Conservation (phyloP, 2,329 filamentous ascomycete species). For the Ilyonectria mors-panacis region DNA sequence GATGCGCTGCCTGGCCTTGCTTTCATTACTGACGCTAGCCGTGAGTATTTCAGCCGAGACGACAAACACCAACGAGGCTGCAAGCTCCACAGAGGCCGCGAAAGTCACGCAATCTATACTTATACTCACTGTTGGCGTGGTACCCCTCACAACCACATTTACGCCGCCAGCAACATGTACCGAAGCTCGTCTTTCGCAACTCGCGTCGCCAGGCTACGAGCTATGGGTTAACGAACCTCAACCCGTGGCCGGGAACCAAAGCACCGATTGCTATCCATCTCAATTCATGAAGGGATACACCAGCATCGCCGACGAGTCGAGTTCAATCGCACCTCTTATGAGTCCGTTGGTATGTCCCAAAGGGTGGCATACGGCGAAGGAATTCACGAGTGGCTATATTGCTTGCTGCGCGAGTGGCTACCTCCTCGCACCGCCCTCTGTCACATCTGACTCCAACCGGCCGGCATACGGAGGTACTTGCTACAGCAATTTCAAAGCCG, state of each 20-base stretch:
- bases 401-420: slow-evolving; percentile 12
- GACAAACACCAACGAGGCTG: not conserved
- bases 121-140: not conserved
- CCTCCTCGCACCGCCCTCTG: not conserved
- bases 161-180: slow-evolving; percentile 5
- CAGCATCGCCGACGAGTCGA: not conserved
- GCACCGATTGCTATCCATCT: slow-evolving; percentile 8
- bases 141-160: slow-evolving; percentile 16
- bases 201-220: slow-evolving; percentile 1
- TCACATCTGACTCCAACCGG: slow-evolving; percentile 3
- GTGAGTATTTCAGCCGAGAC: not conserved
- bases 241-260: not conserved
- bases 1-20: too few species aligned
- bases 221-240: slow-evolving; percentile 16
- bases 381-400: slow-evolving; percentile 8
- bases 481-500: slow-evolving; percentile 11
- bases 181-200: not conserved
- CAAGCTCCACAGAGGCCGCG: not conserved
- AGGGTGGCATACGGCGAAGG: slow-evolving; percentile 1
- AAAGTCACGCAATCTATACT: not conserved
- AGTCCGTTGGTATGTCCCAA: slow-evolving; percentile 17
- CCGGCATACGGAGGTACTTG: slow-evolving; percentile 21
- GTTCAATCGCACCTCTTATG: slow-evolving; percentile 18
- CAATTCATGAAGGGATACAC: slow-evolving; percentile 19
- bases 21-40: too few species aligned